These are phyloP conservation scores for Hemisphaericaspora nanyangensis DNA, from an alignment of 805 yeast genomes.

Conservation along the genomic window DNA sequence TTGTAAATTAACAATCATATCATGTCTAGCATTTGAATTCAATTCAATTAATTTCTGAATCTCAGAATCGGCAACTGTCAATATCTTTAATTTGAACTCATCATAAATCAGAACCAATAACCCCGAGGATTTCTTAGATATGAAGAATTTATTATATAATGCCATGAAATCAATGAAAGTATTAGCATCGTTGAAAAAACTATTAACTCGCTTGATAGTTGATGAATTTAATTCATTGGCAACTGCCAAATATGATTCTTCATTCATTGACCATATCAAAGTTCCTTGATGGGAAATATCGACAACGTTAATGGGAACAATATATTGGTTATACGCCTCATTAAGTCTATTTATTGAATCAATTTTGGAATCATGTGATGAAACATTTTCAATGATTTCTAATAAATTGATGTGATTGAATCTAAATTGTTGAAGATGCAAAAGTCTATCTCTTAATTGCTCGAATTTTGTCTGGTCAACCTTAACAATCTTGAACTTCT, in stretches of 20 bases:
- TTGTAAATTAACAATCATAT: background rate
- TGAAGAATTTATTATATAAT: conserved; percentile 20
- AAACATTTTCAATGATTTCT: conserved; percentile 22
- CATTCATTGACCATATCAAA: conserved; percentile 26
- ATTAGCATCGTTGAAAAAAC: conserved; percentile 21
- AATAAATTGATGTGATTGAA: conserved; percentile 49
- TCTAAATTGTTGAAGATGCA: conserved; percentile 44
- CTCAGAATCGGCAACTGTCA: conserved; percentile 27
- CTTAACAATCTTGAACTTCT: conserved; percentile 62
- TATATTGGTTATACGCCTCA: conserved; percentile 25
- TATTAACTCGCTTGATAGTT: conserved; percentile 21
- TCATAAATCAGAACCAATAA: conserved; percentile 30
- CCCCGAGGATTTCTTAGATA: conserved; percentile 11
- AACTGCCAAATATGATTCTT: conserved; percentile 20
- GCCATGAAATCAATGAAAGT: conserved; percentile 25
- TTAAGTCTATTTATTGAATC: conserved; percentile 2
- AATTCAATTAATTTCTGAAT: conserved; percentile 15
- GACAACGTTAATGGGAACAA: conserved; percentile 24
- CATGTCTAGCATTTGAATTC: conserved; percentile 7
- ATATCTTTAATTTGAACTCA: conserved; percentile 28
- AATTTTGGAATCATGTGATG: conserved; percentile 2
- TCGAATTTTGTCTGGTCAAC: conserved; percentile 41
- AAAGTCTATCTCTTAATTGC: conserved; percentile 40
- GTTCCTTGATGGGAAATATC: conserved; percentile 31
- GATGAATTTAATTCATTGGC: conserved; percentile 18